Conservation (phyloP, 2,329 filamentous ascomycete species). For the Fusarium sp. region DNA sequence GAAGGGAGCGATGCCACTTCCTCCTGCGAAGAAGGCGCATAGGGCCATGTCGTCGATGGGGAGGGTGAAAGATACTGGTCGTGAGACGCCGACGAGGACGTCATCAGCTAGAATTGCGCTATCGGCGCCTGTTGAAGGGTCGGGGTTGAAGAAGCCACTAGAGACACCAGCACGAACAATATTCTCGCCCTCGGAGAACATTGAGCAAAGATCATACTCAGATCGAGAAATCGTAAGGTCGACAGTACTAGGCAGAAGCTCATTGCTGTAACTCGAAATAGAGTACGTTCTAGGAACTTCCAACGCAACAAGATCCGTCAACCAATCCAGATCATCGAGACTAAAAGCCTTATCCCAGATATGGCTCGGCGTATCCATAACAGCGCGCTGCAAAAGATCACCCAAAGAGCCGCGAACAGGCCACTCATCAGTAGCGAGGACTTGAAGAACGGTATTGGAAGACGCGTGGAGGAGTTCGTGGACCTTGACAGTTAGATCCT, state of each 20-base stretch:
- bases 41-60: conserved; percentile 62
- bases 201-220: conserved; percentile 60
- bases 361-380: conserved; percentile 59
- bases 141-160: conserved; percentile 65
- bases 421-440: conserved; percentile 63
- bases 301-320: conserved; percentile 58
- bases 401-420: conserved; percentile 62
- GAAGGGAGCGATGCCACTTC: conserved; percentile 65
- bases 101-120: conserved; percentile 56
- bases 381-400: conserved; percentile 61
- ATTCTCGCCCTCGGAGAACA: conserved; percentile 51
- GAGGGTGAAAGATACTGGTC: conserved; percentile 63
- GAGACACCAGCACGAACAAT: conserved; percentile 59
- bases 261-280: conserved; percentile 62
- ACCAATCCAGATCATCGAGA: conserved; percentile 58
- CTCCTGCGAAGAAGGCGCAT: conserved; percentile 65
- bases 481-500: conserved; percentile 61
- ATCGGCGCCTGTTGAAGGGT: conserved; percentile 45
- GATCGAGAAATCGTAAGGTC: conserved; percentile 64
- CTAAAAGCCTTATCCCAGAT: conserved; percentile 64
- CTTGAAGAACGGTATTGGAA: conserved; percentile 60
- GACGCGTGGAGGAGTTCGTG: conserved; percentile 61
- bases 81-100: conserved; percentile 63
- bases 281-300: conserved; percentile 65
- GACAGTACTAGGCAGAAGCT: conserved; percentile 62